Percentiles rank a stretch among this genome's conserved stretches.
Conservation (phyloP, 768 basidiomycete species). For the Xerocomus spinulosus region DNA sequence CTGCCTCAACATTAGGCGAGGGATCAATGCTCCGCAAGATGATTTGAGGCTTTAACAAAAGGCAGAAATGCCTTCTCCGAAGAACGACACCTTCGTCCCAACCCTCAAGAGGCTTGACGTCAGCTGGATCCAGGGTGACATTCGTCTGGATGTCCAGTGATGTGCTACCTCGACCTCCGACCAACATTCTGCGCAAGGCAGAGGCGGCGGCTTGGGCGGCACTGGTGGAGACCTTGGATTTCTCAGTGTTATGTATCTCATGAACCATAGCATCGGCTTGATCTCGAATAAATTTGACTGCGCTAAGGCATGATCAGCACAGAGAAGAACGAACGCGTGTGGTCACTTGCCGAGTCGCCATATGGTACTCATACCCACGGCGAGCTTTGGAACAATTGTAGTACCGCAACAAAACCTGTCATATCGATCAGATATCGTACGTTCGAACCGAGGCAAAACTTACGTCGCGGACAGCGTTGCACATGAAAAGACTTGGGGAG, state of each 20-base stretch:
- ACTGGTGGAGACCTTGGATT: constrained; percentile 31
- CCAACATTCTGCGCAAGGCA: constrained; percentile 61
- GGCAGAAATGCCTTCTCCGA: constrained; percentile 69
- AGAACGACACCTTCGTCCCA: constrained; percentile 71
- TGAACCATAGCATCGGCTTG: constrained; percentile 51
- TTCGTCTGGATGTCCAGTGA: constrained; percentile 36
- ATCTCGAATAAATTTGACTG: constrained; percentile 84
- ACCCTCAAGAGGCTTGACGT: constrained; percentile 58
- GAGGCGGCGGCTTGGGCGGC: constrained; percentile 65
- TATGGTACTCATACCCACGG: constrained; percentile 79
- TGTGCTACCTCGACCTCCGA: constrained; percentile 47
- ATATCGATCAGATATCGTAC: constrained; percentile 8
- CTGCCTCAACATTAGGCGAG: constrained; percentile 29
- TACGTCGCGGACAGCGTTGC: constrained; percentile 75
- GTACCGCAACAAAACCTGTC: constrained; percentile 80
- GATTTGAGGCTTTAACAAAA: constrained; percentile 90
- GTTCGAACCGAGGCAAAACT: constrained; percentile 25
- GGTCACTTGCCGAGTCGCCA: constrained; percentile 68
- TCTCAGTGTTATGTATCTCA: constrained; percentile 19
- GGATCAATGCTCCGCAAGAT: constrained; percentile 60
- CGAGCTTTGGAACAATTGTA: constrained; percentile 77
- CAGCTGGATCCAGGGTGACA: constrained; percentile 29
- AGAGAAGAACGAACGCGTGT: background rate
- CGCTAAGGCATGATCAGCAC: constrained; percentile 37
- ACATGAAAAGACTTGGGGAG: constrained; percentile 76